phyloP scores from a whole-genome alignment of 805 yeast genomes.

The Candida khao-thaluensis region DNA sequence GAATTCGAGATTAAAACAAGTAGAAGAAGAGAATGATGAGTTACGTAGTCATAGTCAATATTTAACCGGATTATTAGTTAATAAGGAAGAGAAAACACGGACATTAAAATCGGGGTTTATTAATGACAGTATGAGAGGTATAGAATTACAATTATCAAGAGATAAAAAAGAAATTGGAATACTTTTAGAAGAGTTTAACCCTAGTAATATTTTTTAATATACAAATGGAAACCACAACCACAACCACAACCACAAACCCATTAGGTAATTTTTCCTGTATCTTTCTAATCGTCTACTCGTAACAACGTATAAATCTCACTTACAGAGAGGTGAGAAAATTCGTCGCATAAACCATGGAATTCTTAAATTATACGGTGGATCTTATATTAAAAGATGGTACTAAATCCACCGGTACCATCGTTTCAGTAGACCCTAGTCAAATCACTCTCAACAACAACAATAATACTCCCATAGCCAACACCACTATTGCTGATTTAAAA shows the following conservation, averaged over 20 bases:
- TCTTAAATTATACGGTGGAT: constrained; percentile 41
- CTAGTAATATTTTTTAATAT: background rate
- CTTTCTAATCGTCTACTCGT: too few species aligned
- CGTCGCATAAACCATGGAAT: too few species aligned
- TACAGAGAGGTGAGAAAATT: too few species aligned
- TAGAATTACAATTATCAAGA: background rate
- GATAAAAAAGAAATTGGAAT: constrained; percentile 8
- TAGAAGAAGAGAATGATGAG: constrained; percentile 12
- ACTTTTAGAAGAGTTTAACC: constrained; percentile 10
- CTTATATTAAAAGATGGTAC: constrained; percentile 40
- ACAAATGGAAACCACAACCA: too few species aligned
- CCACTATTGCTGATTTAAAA: constrained; percentile 51
- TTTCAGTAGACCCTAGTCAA: constrained; percentile 28
- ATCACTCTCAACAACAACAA: constrained; percentile 27
- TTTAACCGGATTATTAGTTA: constrained; percentile 5
- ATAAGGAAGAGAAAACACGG: background rate
- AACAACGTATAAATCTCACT: too few species aligned
- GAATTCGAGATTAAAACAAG: constrained; percentile 12
- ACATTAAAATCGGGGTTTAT: background rate
- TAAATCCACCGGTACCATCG: constrained; percentile 32
- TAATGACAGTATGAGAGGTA: background rate
- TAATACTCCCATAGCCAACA: constrained; percentile 27
- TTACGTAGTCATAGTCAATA: constrained; percentile 12
- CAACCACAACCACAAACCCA: too few species aligned
- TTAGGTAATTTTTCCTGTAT: too few species aligned